A percentile compares a stretch with the other conserved stretches of the same genome.
Conservation (phyloP, 257 asterid genomes). For the Orobanche coerulescens region DNA sequence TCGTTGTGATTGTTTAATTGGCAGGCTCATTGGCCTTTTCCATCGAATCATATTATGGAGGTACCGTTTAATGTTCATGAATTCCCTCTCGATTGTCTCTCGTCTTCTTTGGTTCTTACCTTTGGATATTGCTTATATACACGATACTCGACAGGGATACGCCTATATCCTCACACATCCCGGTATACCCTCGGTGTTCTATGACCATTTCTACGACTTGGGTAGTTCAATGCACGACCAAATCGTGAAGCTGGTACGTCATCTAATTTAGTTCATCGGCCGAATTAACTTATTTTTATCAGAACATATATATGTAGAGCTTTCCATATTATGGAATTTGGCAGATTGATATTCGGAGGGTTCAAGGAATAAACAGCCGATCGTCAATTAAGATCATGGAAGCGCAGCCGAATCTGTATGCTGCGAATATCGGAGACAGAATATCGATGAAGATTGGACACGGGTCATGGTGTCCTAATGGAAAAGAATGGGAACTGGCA, state of each 20-base stretch:
- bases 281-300: background rate
- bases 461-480: conserved; percentile 85
- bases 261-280: background rate
- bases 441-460: conserved; percentile 85
- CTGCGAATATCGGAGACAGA: conserved; percentile 72
- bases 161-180: conserved; percentile 90
- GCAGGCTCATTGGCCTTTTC: conserved; percentile 99
- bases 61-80: conserved; percentile 36
- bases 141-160: conserved; percentile 48
- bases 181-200: conserved; percentile 77
- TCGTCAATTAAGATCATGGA: conserved; percentile 57
- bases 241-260: conserved; percentile 73
- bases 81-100: background rate
- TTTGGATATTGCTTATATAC: background rate
- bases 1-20: conserved; percentile 12
- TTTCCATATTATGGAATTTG: background rate
- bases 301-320: background rate
- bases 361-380: conserved; percentile 64
- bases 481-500: conserved; percentile 74
- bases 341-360: conserved; percentile 63
- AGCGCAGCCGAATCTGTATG: conserved; percentile 75
- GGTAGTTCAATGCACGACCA: conserved; percentile 56
- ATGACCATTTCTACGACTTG: conserved; percentile 85
- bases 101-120: background rate
- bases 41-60: conserved; percentile 82